These are phyloP conservation scores for Bocquillonia castaneifolia DNA, from an alignment of 441 rosid species.

Conservation along the genomic window DNA sequence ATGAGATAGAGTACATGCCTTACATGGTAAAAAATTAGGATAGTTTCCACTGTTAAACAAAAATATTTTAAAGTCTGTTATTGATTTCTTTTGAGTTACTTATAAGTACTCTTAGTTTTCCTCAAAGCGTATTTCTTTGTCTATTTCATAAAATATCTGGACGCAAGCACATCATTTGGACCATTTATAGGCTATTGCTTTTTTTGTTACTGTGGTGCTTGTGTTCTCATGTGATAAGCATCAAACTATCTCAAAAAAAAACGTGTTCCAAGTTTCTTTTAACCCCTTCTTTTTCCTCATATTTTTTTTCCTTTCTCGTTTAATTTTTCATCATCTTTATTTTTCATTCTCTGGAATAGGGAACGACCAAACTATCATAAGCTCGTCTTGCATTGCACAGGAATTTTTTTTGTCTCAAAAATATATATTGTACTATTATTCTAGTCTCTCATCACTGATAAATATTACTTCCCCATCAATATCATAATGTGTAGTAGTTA, in stretches of 20 bases:
- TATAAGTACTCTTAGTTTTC: no score
- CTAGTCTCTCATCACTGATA: not conserved
- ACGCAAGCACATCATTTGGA: not conserved
- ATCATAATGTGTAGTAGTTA: not conserved
- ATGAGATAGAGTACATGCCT: slow-evolving; percentile 64
- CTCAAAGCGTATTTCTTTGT: not conserved
- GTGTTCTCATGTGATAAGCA: not conserved
- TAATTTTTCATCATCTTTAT: not conserved
- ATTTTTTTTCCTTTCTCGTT: not conserved
- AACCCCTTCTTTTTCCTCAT: not conserved
- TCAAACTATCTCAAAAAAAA: not conserved
- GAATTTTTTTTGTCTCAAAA: no score
- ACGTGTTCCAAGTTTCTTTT: not conserved
- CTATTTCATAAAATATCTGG: no score
- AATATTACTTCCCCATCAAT: no score
- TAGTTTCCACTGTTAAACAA: not conserved
- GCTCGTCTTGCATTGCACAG: not conserved
- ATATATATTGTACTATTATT: not conserved
- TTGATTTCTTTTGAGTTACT: not conserved
- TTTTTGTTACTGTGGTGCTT: not conserved
- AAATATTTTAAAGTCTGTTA: not conserved
- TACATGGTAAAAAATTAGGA: slow-evolving; percentile 36
- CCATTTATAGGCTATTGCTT: not conserved
- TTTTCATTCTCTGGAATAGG: not conserved
- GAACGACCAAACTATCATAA: not conserved